Conservation (phyloP, 2,329 filamentous ascomycete genomes). For the Cladosporium sphaerospermum region DNA sequence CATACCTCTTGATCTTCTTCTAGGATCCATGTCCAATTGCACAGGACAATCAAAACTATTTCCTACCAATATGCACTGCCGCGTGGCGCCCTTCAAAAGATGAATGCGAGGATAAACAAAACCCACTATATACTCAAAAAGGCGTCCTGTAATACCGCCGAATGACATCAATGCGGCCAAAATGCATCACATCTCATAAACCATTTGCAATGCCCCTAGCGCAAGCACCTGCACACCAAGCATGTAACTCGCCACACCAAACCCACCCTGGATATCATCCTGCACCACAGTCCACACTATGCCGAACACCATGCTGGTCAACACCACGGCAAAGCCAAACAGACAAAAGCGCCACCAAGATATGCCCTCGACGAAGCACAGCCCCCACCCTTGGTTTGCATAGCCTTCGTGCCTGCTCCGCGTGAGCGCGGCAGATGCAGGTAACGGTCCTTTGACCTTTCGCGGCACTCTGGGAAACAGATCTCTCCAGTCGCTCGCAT, state of each 20-base stretch:
- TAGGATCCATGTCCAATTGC: too few species aligned
- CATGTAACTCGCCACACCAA: conserved; percentile 4
- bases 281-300: not conserved
- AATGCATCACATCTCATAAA: not conserved
- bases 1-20: too few species aligned
- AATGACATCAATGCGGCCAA: too few species aligned
- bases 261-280: conserved; percentile 1
- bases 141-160: too few species aligned
- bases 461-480: not conserved
- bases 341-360: not conserved
- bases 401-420: not conserved
- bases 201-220: not conserved
- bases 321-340: not conserved
- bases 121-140: too few species aligned
- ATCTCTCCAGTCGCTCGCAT: not conserved
- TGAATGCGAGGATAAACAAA: too few species aligned
- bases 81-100: too few species aligned
- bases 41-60: too few species aligned
- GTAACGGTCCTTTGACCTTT: not conserved
- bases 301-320: not conserved
- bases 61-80: too few species aligned
- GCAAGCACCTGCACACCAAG: not conserved
- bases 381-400: not conserved
- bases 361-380: not conserved
- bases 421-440: not conserved